Percentiles rank a stretch among this genome's conserved stretches.
Evolutionary conservation across 805 yeast species (phyloP).

Genomic region (Cyberlindnera meyerae): DNA sequence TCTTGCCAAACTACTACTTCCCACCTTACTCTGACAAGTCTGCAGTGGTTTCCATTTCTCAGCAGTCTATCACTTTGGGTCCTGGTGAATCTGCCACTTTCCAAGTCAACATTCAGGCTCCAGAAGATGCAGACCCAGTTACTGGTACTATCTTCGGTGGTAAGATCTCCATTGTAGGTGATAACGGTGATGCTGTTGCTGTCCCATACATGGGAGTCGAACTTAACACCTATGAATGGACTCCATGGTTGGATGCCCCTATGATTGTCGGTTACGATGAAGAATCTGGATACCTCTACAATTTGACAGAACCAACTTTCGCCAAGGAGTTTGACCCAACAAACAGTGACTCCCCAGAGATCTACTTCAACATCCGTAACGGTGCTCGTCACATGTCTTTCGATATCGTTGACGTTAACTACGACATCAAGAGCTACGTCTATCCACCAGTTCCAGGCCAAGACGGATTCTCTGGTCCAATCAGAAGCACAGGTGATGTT

Average conservation of each 20-base stretch:
- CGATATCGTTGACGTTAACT: constrained; percentile 15
- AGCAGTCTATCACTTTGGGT: constrained; percentile 4
- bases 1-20: constrained; percentile 4
- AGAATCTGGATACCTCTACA: constrained; percentile 1
- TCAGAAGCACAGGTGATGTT: constrained; percentile 2
- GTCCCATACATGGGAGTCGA: constrained; percentile 20
- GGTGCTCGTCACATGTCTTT: constrained; percentile 9
- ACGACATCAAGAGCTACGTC: constrained; percentile 4
- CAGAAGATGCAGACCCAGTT: constrained; percentile 1
- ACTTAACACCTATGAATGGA: constrained; percentile 10
- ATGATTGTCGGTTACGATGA: constrained; percentile 6
- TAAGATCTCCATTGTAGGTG: constrained; percentile 12
- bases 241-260: constrained; percentile 3
- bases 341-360: constrained; percentile 2
- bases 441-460: constrained; percentile 10
- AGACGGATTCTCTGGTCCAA: constrained; percentile 9
- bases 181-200: constrained; percentile 12
- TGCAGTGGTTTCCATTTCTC: constrained; percentile 8
- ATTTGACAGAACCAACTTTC: constrained; percentile 3
- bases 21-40: constrained; percentile 5
- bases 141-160: constrained; percentile 11
- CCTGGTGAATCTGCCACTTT: constrained; percentile 13
- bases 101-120: constrained; percentile 7
- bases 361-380: constrained; percentile 7
- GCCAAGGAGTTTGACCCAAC: constrained; percentile 1